Evolutionary conservation across 208 protist genomes (phyloP).

Genomic region (Spongospora subterranea): DNA sequence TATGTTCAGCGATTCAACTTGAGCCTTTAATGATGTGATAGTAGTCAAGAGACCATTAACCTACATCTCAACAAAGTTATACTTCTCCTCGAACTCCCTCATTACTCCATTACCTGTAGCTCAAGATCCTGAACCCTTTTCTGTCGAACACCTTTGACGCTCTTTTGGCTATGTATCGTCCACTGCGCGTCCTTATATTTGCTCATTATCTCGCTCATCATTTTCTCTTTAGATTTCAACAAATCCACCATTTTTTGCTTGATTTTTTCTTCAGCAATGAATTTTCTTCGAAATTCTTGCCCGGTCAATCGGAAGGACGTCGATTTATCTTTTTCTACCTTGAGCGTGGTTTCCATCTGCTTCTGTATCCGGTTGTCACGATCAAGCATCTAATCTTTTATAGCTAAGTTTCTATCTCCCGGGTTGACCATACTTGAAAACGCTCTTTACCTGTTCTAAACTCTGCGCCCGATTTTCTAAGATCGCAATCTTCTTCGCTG

Average conservation of each 20-base stretch:
- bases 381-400: neutral
- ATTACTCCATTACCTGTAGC: neutral
- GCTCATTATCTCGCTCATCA: constrained; percentile 32
- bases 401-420: neutral
- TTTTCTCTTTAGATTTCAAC: constrained; percentile 18
- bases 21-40: neutral
- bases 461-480: neutral
- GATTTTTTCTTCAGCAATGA: constrained; percentile 2
- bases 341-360: constrained; percentile 8
- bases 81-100: neutral
- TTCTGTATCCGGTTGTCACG: constrained; percentile 33
- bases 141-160: neutral
- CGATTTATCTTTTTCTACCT: neutral
- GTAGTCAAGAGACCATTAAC: neutral
- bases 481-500: neutral
- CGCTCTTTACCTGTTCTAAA: neutral
- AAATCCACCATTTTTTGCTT: neutral
- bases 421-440: neutral
- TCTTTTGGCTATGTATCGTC: constrained; percentile 30
- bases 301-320: constrained; percentile 12
- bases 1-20: neutral
- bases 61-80: neutral
- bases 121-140: neutral
- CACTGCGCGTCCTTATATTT: constrained; percentile 55
- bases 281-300: constrained; percentile 46